Conservation (phyloP, 352 stramenopile species). For the Globisporangium yorkense region DNA sequence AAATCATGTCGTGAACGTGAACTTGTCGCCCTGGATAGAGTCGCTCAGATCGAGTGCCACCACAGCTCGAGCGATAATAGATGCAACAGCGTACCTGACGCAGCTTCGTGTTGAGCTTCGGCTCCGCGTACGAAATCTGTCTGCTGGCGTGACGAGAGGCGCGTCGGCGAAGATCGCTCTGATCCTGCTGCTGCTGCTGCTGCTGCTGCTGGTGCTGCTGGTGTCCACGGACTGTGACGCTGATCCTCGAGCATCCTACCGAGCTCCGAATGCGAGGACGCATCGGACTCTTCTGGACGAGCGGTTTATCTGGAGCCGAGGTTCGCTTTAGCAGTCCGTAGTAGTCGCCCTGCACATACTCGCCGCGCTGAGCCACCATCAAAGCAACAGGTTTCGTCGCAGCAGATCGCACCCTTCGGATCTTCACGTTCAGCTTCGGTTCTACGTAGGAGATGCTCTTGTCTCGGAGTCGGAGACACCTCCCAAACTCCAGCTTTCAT, state of each 20-base stretch:
- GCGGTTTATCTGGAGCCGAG: conserved; percentile 8
- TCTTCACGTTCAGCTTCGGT: conserved; percentile 55
- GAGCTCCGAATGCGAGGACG: conserved; percentile 10
- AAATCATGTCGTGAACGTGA: conserved; percentile 67
- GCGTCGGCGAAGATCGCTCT: conserved; percentile 19
- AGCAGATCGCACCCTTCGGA: conserved; percentile 31
- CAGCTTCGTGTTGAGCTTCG: conserved; percentile 78
- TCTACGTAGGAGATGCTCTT: conserved; percentile 44
- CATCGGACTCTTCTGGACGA: conserved; percentile 9
- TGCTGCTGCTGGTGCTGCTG: background rate
- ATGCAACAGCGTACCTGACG: conserved; percentile 40
- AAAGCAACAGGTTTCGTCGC: background rate
- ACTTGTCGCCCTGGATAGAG: conserved; percentile 52
- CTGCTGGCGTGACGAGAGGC: conserved; percentile 19
- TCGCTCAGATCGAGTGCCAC: background rate
- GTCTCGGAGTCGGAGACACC: conserved; percentile 35
- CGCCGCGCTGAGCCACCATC: background rate
- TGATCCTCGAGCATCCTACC: conserved; percentile 11
- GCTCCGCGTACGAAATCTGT: conserved; percentile 56
- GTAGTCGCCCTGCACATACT: conserved; percentile 42
- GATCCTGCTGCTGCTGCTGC: background rate
- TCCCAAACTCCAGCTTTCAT: conserved; percentile 12
- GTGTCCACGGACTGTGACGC: conserved; percentile 11
- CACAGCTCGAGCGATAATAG: background rate
- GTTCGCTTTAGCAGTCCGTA: conserved; percentile 49